Base-by-base conservation (phyloP, 495 filamentous ascomycete species). In the Penicillium flavigenum region DNA sequence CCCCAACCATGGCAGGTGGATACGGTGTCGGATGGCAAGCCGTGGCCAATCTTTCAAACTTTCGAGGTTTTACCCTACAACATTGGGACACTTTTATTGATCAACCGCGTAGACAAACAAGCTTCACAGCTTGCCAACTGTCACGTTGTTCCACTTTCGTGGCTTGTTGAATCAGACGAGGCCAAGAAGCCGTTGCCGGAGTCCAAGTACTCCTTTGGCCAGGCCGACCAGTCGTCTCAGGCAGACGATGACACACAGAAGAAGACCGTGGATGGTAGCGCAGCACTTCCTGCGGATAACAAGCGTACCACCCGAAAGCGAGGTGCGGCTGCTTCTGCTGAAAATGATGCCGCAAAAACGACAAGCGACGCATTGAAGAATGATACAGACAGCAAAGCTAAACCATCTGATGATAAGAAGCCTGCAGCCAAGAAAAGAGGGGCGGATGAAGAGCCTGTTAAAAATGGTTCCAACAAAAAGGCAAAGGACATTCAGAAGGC, bases 121-220 rank as follows among this genome's bases (percentile, higher is more conserved):
- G 82, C 85, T 14, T 58, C 50, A 45, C 66, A 77, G 17, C 59
- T 72, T 0, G 57, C 74, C 14, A 71, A 63, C 12, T 77, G 87
- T 24, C 76, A 76, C 8, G 77, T 91, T 52, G 83, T 90, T 32
- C 76, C 72, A 6, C 53, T 88, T 5, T 67, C 83, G 7, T 91
- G 88, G 88, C 77, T 91, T 12, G 51, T 79, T 1, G 75, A 82
- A 1, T 85, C 79, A 9, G 63, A 77, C 14, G 58, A 74, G 24
- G 65, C 72, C 4, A 73, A 72, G 17, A 72, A 69, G 14, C 73
- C 71, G n/a, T 51, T 81, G 3, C 49, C 74, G 0, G 82, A 81
- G 58, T 69, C 74, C 19, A 39, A 72, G 4, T 76, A 76, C 54
- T 53, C 72, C 2, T 54, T 76, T 14, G 65, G 57, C 27, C 39